Percentiles rank a stretch among this genome's conserved stretches.
Evolutionary conservation across 148 eudicot genomes (phyloP).

Genomic region (Talinum fruticosum): DNA sequence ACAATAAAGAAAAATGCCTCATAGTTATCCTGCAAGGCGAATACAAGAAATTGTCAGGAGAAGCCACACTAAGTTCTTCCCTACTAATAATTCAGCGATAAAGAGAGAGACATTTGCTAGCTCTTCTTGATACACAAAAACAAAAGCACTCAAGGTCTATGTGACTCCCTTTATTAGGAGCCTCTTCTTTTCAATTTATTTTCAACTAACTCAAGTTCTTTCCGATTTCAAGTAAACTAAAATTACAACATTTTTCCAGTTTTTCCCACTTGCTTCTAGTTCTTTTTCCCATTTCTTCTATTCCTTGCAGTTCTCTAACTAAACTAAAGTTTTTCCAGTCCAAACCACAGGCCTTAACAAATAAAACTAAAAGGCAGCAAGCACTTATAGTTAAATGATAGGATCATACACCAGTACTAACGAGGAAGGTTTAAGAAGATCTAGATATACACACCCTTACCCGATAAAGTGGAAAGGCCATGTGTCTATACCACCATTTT

Average conservation of each 20-base stretch:
- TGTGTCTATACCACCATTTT: background rate
- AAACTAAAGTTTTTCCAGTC: background rate
- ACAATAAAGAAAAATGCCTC: conserved; percentile 93
- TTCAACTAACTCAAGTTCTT: too few species aligned
- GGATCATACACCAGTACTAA: background rate
- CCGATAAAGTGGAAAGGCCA: background rate
- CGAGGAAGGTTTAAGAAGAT: background rate
- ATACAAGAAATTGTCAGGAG: background rate
- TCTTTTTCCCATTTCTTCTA: too few species aligned
- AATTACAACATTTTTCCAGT: too few species aligned
- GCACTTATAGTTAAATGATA: background rate
- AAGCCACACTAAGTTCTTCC: background rate
- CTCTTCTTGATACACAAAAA: background rate
- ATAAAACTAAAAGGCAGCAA: background rate
- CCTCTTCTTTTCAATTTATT: too few species aligned
- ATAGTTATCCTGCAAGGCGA: conserved; percentile 61
- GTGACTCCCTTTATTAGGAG: too few species aligned
- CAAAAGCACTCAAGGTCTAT: background rate
- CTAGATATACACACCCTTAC: background rate
- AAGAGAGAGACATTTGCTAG: conserved; percentile 2
- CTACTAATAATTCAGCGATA: background rate
- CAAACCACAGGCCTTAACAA: too few species aligned
- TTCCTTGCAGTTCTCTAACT: too few species aligned
- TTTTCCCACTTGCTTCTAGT: too few species aligned
- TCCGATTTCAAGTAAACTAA: too few species aligned